These are phyloP conservation scores for Candida golubevii DNA, from an alignment of 805 yeast genomes.

Conservation along the genomic window DNA sequence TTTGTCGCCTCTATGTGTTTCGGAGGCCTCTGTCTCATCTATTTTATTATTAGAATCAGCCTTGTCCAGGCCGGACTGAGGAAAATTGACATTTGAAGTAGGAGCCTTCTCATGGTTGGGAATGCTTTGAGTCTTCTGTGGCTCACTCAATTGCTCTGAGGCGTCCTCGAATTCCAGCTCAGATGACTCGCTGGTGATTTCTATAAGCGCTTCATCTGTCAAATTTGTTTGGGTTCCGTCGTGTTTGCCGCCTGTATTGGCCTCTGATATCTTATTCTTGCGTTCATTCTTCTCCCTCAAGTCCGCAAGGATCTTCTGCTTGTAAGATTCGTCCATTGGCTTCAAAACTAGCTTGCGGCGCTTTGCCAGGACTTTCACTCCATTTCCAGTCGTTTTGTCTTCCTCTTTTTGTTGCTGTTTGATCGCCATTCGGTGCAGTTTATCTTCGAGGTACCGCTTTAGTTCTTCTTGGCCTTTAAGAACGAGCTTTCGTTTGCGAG, in stretches of 20 bases:
- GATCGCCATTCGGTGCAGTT: conserved; percentile 1
- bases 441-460: conserved; percentile 1
- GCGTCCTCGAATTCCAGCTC: conserved; percentile 6
- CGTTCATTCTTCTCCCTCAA: background rate
- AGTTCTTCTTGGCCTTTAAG: conserved; percentile 9
- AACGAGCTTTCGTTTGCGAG: background rate
- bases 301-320: conserved; percentile 1
- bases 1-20: no score
- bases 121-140: background rate
- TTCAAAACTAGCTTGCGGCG: conserved; percentile 5
- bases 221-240: no score
- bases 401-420: conserved; percentile 1
- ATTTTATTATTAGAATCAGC: no score
- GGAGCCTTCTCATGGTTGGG: background rate
- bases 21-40: no score
- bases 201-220: background rate
- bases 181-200: background rate
- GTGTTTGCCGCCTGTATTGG: background rate
- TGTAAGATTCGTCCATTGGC: conserved; percentile 11
- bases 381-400: background rate
- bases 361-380: background rate
- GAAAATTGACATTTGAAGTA: no score
- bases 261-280: background rate
- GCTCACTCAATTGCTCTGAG: background rate
- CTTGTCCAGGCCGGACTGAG: no score